A percentile compares a stretch with the other conserved stretches of the same genome.
Conservation (phyloP, 2,329 filamentous ascomycete genomes). For the Pseudocercospora musae region DNA sequence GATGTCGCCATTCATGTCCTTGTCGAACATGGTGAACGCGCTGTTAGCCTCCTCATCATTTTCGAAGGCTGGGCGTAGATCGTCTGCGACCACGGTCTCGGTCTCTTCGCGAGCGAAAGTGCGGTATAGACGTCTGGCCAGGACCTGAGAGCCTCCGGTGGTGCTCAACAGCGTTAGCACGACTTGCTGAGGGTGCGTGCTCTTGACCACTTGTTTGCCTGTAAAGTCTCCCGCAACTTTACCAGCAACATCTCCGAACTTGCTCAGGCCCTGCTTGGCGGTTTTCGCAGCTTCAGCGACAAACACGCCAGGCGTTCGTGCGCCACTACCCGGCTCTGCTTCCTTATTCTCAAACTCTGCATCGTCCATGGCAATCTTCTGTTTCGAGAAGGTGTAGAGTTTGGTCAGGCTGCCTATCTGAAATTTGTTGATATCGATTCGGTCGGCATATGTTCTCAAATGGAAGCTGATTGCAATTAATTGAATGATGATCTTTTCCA, state of each 20-base stretch:
- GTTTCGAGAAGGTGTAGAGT: slow-evolving; percentile 62
- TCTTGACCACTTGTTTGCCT: slow-evolving; percentile 64
- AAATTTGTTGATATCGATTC: slow-evolving; percentile 90
- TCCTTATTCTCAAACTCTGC: slow-evolving; percentile 67
- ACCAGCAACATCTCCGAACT: slow-evolving; percentile 80
- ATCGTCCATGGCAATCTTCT: slow-evolving; percentile 66
- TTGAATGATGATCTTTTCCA: slow-evolving; percentile 91
- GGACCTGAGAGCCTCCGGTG: slow-evolving; percentile 71
- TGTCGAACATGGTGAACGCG: slow-evolving; percentile 90
- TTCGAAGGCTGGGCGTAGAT: slow-evolving; percentile 74
- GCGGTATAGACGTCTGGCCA: slow-evolving; percentile 83
- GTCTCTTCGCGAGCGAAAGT: slow-evolving; percentile 73
- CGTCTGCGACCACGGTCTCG: slow-evolving; percentile 73
- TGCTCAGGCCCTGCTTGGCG: slow-evolving; percentile 71
- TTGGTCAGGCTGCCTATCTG: slow-evolving; percentile 69
- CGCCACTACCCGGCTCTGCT: slow-evolving; percentile 52
- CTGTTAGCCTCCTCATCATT: slow-evolving; percentile 82
- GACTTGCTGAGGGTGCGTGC: slow-evolving; percentile 79
- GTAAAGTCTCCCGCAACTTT: slow-evolving; percentile 90
- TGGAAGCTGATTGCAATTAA: slow-evolving; percentile 94
- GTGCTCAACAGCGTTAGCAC: slow-evolving; percentile 72
- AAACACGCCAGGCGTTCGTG: slow-evolving; percentile 69
- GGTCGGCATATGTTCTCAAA: slow-evolving; percentile 80
- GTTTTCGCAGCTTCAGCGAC: slow-evolving; percentile 68
- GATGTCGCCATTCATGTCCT: slow-evolving; percentile 94